Conservation (phyloP, 1,139 yeast genomes). For the Kazachstania sp. region DNA sequence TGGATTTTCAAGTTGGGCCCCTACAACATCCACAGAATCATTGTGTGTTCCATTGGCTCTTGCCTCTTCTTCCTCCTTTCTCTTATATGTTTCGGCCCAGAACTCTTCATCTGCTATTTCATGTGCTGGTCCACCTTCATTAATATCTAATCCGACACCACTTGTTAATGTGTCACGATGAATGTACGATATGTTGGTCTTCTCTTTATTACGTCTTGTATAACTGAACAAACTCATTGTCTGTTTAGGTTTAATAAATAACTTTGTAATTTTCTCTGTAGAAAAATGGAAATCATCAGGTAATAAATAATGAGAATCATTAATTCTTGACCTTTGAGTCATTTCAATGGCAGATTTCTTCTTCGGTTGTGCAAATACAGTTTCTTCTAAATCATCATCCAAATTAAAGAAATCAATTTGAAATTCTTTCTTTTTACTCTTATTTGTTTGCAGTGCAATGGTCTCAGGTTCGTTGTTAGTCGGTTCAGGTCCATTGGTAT, state of each 20-base stretch:
- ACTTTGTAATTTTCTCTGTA: conserved; percentile 55
- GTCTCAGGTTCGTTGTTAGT: neutral
- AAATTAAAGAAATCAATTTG: conserved; percentile 46
- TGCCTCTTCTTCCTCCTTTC: conserved; percentile 35
- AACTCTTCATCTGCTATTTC: conserved; percentile 53
- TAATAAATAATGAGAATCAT: conserved; percentile 41
- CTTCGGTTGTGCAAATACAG: conserved; percentile 42
- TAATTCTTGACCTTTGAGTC: conserved; percentile 37
- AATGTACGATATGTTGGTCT: neutral
- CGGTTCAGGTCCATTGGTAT: conserved; percentile 21
- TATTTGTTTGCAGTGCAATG: conserved; percentile 14
- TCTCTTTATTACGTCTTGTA: conserved; percentile 9
- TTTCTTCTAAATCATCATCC: conserved; percentile 30
- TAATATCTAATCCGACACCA: conserved; percentile 1
- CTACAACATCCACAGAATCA: conserved; percentile 13
- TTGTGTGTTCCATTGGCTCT: conserved; percentile 25
- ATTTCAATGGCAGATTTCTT: conserved; percentile 35
- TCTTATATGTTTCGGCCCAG: conserved; percentile 63
- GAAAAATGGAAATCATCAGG: conserved; percentile 74
- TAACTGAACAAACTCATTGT: conserved; percentile 30
- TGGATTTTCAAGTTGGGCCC: conserved; percentile 23
- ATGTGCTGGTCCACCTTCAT: conserved; percentile 8
- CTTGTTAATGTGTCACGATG: conserved; percentile 6
- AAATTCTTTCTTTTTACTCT: conserved; percentile 32
- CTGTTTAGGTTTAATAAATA: conserved; percentile 60